phyloP scores from a whole-genome alignment of 805 yeast species.

The Starmerella tilneyi region DNA sequence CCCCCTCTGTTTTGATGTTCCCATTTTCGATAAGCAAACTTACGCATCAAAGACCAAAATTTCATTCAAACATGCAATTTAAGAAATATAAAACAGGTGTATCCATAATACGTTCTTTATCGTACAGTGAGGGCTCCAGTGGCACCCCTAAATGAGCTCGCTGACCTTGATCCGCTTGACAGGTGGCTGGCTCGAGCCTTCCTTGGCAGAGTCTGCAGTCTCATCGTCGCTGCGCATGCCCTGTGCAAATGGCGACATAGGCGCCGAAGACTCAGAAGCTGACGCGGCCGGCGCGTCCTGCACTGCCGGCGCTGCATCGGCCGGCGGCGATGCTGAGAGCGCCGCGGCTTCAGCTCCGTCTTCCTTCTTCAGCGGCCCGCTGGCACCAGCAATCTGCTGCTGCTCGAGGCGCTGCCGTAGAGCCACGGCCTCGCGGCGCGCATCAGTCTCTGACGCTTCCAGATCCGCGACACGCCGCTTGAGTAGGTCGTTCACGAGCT shows the following conservation, averaged over 20 bases:
- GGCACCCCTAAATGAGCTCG: constrained; percentile 12
- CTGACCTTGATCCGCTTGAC: constrained; percentile 19
- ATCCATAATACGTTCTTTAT: constrained; percentile 3
- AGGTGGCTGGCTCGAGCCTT: neutral
- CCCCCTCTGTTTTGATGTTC: too few species aligned
- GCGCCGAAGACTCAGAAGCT: neutral
- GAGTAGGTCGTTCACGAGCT: constrained; percentile 80
- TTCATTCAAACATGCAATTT: too few species aligned
- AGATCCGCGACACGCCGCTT: constrained; percentile 72
- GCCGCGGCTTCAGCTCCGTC: neutral
- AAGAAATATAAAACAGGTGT: neutral
- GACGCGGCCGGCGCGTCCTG: constrained; percentile 5
- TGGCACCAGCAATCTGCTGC: too few species aligned
- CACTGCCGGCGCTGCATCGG: constrained; percentile 1
- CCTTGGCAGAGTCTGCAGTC: neutral
- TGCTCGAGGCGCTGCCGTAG: constrained; percentile 11
- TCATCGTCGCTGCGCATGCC: neutral
- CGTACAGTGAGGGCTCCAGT: constrained; percentile 1
- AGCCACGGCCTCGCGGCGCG: constrained; percentile 25
- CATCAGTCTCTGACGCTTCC: constrained; percentile 39
- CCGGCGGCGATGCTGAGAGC: neutral
- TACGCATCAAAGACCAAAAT: too few species aligned
- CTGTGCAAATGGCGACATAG: neutral
- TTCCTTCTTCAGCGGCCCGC: too few species aligned
- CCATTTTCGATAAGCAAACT: too few species aligned